Conservation (phyloP, 2,329 filamentous ascomycete species). For the Fusarium sp. region DNA sequence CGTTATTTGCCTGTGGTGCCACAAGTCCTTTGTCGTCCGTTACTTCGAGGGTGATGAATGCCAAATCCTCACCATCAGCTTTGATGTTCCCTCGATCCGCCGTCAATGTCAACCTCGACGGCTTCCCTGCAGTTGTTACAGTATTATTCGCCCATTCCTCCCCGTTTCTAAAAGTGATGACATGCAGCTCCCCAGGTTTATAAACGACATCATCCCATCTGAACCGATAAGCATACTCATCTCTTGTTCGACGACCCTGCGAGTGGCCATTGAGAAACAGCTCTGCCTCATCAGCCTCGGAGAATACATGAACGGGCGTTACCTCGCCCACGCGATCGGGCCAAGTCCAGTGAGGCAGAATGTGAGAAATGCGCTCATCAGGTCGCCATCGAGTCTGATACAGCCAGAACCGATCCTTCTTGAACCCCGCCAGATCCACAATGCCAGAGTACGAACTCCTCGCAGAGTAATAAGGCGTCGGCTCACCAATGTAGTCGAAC, state of each 20-base stretch:
- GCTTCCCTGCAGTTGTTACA: slow-evolving; percentile 52
- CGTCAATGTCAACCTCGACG: slow-evolving; percentile 50
- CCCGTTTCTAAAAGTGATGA: slow-evolving; percentile 58
- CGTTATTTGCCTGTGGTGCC: slow-evolving; percentile 54
- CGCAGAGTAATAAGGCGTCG: slow-evolving; percentile 58
- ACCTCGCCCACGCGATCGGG: slow-evolving; percentile 55
- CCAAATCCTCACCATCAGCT: slow-evolving; percentile 55
- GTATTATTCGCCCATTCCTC: slow-evolving; percentile 55
- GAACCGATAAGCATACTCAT: slow-evolving; percentile 55
- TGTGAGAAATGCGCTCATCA: slow-evolving; percentile 57
- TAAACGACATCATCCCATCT: slow-evolving; percentile 62
- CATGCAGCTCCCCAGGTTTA: slow-evolving; percentile 55
- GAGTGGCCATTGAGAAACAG: slow-evolving; percentile 61
- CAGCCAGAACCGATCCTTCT: slow-evolving; percentile 63
- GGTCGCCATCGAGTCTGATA: slow-evolving; percentile 64
- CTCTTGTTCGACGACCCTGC: slow-evolving; percentile 51
- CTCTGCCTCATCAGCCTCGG: slow-evolving; percentile 61
- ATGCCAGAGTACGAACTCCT: slow-evolving; percentile 65
- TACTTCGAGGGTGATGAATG: slow-evolving; percentile 56
- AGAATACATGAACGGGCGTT: slow-evolving; percentile 64
- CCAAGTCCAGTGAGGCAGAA: slow-evolving; percentile 66
- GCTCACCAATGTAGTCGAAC: slow-evolving; percentile 60
- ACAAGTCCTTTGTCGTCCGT: slow-evolving; percentile 54
- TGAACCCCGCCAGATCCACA: slow-evolving; percentile 64
- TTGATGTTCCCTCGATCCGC: slow-evolving; percentile 52